A percentile compares a stretch with the other conserved stretches of the same genome.
These are phyloP conservation scores for Blepharisma japonicum DNA, from an alignment of 73 alveolate genomes.

Conservation along the genomic window DNA sequence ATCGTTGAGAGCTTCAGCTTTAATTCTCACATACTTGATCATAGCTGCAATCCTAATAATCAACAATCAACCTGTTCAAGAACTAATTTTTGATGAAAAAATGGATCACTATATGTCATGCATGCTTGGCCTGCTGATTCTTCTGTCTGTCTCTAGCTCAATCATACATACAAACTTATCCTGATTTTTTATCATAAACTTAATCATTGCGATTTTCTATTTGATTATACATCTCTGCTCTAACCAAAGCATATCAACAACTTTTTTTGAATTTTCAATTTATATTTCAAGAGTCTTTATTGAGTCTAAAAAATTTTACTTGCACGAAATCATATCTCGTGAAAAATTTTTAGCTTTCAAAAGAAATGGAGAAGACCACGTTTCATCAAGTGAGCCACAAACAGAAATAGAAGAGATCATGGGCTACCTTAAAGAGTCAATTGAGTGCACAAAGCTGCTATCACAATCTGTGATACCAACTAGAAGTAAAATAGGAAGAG, in stretches of 20 bases:
- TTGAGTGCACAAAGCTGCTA: not conserved
- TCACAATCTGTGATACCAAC: too few relatives aligned
- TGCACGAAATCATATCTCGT: not conserved
- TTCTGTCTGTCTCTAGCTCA: too few relatives aligned
- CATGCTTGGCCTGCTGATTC: too few relatives aligned
- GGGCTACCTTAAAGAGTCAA: not conserved
- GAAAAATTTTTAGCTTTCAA: conserved; percentile 10
- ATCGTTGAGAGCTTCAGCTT: too few relatives aligned
- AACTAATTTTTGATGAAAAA: too few relatives aligned
- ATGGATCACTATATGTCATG: too few relatives aligned
- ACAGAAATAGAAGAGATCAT: conserved; percentile 2
- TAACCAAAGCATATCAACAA: not conserved
- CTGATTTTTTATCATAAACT: not conserved
- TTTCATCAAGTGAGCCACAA: not conserved
- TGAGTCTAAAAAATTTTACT: not conserved
- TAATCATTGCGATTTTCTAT: not conserved
- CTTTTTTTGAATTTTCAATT: conserved; percentile 3
- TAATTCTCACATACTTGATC: too few relatives aligned
- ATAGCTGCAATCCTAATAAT: too few relatives aligned
- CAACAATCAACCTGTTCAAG: too few relatives aligned
- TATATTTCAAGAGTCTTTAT: not conserved
- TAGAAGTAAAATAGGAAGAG: not conserved
- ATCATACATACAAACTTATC: too few relatives aligned
- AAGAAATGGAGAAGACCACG: not conserved
- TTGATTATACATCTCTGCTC: not conserved